Evolutionary conservation across 148 eudicot species (phyloP).

Genomic region (Spergularia bocconei): DNA sequence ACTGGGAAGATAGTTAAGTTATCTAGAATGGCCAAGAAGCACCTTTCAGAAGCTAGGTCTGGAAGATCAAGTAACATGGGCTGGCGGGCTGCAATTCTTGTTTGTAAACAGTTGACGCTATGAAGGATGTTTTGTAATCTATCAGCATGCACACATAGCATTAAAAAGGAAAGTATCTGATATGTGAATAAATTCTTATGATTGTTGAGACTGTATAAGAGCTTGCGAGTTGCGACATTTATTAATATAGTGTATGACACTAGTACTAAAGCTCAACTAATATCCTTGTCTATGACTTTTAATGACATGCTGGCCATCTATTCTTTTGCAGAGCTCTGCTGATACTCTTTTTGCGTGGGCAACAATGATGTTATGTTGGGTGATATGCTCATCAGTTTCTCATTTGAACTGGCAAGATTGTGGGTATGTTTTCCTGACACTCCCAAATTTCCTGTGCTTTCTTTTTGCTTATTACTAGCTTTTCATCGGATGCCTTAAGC

Average conservation of each 20-base stretch:
- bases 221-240: background rate
- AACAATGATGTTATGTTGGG: conserved; percentile 42
- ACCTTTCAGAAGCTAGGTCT: background rate
- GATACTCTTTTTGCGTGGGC: conserved; percentile 64
- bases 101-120: conserved; percentile 3
- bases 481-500: background rate
- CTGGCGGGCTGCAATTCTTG: background rate
- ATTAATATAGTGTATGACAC: too few species aligned
- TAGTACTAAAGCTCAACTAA: background rate
- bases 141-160: background rate
- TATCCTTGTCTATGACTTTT: conserved; percentile 10
- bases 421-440: conserved; percentile 42
- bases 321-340: conserved; percentile 59
- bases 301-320: conserved; percentile 9
- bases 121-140: background rate
- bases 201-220: background rate
- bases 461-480: background rate
- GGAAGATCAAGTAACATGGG: background rate
- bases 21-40: background rate
- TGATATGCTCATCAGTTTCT: conserved; percentile 35
- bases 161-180: background rate
- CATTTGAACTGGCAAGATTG: conserved; percentile 28
- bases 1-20: background rate
- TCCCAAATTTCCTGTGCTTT: background rate
- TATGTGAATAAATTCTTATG: background rate